Conservation (phyloP, 73 alveolate species). For the Paramecium sexaurelia region DNA sequence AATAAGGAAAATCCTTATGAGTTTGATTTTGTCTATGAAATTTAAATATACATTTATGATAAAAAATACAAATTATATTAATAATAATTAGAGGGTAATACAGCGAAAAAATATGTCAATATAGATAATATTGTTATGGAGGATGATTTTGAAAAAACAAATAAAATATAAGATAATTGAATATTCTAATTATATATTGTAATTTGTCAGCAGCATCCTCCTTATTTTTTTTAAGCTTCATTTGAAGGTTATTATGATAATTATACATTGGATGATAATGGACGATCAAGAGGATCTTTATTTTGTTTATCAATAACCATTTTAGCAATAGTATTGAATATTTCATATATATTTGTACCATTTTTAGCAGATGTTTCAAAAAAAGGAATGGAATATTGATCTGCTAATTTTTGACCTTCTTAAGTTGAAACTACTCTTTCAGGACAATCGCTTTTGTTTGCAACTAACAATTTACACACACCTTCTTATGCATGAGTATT, state of each 20-base stretch:
- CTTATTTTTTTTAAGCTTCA: not conserved
- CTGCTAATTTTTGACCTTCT: slow-evolving; percentile 63
- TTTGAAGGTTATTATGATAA: not conserved
- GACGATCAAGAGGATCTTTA: not conserved
- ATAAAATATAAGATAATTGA: not conserved
- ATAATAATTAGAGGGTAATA: too few species aligned
- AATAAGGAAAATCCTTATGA: too few species aligned
- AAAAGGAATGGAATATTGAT: slow-evolving; percentile 48
- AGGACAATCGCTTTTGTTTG: slow-evolving; percentile 67
- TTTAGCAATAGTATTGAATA: slow-evolving; percentile 57
- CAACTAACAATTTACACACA: slow-evolving; percentile 60
- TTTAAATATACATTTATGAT: too few species aligned
- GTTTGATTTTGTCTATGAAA: too few species aligned
- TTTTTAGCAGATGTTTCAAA: slow-evolving; percentile 64
- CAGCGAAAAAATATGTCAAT: too few species aligned
- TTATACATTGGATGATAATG: not conserved
- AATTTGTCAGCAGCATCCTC: slow-evolving; percentile 7
- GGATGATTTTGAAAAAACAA: too few species aligned
- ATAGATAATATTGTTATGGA: too few species aligned
- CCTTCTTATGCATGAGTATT: slow-evolving; percentile 52
- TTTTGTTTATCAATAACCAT: slow-evolving; percentile 22
- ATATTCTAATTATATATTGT: not conserved
- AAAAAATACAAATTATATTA: too few species aligned
- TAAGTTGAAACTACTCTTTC: slow-evolving; percentile 52
- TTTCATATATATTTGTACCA: slow-evolving; percentile 32